These are phyloP conservation scores for Emericellopsis atlantica DNA, from an alignment of 2,329 filamentous ascomycete genomes.

Conservation along the genomic window DNA sequence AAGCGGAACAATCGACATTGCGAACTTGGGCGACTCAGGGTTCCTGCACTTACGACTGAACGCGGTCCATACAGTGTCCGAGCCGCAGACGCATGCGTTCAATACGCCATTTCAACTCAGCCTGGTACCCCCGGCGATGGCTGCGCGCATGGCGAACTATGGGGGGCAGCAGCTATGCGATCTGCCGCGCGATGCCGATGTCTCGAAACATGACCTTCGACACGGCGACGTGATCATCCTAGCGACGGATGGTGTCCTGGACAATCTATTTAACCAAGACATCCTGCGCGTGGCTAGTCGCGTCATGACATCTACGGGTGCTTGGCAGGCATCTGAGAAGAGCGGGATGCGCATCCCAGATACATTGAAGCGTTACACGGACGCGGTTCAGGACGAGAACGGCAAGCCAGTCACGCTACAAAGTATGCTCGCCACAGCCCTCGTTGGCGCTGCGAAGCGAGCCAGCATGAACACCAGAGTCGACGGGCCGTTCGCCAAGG, in stretches of 20 bases:
- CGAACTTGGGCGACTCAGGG: slow-evolving; percentile 91
- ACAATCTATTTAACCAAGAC: slow-evolving; percentile 88
- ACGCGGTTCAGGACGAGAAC: slow-evolving; percentile 8
- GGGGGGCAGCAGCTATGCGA: slow-evolving; percentile 74
- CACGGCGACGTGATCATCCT: slow-evolving; percentile 92
- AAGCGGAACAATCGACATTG: slow-evolving; percentile 69
- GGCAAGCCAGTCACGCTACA: slow-evolving; percentile 47
- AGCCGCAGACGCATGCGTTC: slow-evolving; percentile 89
- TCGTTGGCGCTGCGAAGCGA: slow-evolving; percentile 71
- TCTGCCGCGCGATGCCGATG: slow-evolving; percentile 69
- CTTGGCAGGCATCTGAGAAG: slow-evolving; percentile 51
- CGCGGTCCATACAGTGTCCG: slow-evolving; percentile 70
- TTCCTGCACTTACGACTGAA: slow-evolving; percentile 80
- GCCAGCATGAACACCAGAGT: slow-evolving; percentile 71
- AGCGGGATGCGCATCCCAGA: slow-evolving; percentile 51
- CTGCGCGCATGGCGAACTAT: slow-evolving; percentile 70
- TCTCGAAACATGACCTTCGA: slow-evolving; percentile 62
- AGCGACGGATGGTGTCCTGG: slow-evolving; percentile 90
- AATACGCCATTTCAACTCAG: slow-evolving; percentile 95
- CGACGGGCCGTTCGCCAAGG: slow-evolving; percentile 89
- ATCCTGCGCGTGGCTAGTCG: slow-evolving; percentile 68
- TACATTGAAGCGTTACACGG: slow-evolving; percentile 34
- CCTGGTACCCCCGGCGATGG: slow-evolving; percentile 68
- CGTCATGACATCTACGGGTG: slow-evolving; percentile 60
- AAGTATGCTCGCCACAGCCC: slow-evolving; percentile 62